Percentiles rank a stretch among this genome's conserved stretches.
These are phyloP conservation scores for Phylloporus rhodoxanthus DNA, from an alignment of 768 basidiomycete species.

Conservation along the genomic window DNA sequence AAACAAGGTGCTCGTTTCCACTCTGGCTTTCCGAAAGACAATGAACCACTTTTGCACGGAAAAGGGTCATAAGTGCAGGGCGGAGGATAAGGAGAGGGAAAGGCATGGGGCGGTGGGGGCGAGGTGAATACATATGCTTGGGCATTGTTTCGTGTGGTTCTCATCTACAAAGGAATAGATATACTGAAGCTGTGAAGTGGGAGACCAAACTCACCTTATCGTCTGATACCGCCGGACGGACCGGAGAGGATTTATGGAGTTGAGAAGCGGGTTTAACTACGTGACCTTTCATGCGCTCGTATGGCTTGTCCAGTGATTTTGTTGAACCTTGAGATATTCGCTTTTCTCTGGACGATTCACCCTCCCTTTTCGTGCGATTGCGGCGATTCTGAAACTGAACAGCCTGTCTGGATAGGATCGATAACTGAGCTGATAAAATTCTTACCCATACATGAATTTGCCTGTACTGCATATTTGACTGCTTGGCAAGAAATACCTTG, in stretches of 20 bases:
- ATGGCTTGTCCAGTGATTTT: conserved; percentile 15
- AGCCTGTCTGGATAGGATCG: not conserved
- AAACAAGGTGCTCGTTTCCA: no score
- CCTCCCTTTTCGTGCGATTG: conserved; percentile 12
- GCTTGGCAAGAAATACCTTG: conserved; percentile 35
- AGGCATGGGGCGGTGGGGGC: no score
- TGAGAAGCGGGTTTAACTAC: not conserved
- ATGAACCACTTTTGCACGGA: no score
- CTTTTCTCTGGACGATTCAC: conserved; percentile 21
- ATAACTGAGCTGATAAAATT: not conserved
- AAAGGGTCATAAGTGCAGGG: no score
- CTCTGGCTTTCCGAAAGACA: no score
- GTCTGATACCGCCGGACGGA: not conserved
- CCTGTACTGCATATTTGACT: conserved; percentile 37
- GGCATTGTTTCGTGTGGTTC: no score
- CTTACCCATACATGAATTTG: conserved; percentile 56
- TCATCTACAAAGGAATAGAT: no score
- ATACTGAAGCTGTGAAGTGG: no score
- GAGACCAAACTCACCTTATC: not conserved
- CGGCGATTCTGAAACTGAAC: conserved; percentile 52
- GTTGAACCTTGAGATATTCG: conserved; percentile 16
- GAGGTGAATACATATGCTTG: no score
- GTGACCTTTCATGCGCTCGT: not conserved
- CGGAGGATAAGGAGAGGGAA: no score
- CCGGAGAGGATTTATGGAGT: not conserved